phyloP scores from a whole-genome alignment of 2,329 filamentous ascomycete genomes.

The Alternaria brassicae region DNA sequence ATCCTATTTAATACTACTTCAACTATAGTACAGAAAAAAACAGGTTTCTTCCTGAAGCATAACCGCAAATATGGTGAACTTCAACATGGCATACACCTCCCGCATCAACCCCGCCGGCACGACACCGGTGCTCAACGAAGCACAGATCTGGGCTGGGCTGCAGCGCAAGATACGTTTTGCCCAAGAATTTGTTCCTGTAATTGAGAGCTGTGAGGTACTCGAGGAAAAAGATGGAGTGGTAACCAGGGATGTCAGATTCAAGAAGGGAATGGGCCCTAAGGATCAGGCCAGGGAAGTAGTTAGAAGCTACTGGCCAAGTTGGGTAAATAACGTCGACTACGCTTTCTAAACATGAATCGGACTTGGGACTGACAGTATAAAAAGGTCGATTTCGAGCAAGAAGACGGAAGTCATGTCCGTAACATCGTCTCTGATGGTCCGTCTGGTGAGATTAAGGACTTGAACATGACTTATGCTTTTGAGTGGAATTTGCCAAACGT shows the following conservation, averaged over 20 bases:
- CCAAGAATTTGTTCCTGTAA: constrained; percentile 56
- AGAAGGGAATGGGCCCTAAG: constrained; percentile 39
- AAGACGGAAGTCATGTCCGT: constrained; percentile 52
- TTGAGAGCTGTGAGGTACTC: constrained; percentile 52
- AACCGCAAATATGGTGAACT: constrained; percentile 44
- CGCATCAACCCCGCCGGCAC: constrained; percentile 53
- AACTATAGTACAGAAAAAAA: not conserved
- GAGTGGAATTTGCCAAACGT: constrained; percentile 51
- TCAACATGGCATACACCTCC: constrained; percentile 54
- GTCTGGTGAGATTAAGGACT: constrained; percentile 40
- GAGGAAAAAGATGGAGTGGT: constrained; percentile 48
- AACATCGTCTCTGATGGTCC: constrained; percentile 55
- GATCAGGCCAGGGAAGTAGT: constrained; percentile 50
- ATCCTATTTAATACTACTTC: not conserved
- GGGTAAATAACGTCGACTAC: constrained; percentile 39
- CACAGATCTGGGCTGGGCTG: constrained; percentile 55
- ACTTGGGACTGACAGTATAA: not conserved
- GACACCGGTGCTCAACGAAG: constrained; percentile 47
- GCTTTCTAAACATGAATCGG: not conserved
- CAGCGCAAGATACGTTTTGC: constrained; percentile 56
- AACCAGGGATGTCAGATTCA: constrained; percentile 51
- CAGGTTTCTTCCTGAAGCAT: not conserved
- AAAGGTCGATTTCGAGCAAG: constrained; percentile 57
- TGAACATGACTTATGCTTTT: constrained; percentile 58
- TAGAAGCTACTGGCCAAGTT: constrained; percentile 48